A percentile compares a stretch with the other conserved stretches of the same genome.
These are phyloP conservation scores for Cladosporium sp. DNA, from an alignment of 2,329 filamentous ascomycete species.

Conservation along the genomic window DNA sequence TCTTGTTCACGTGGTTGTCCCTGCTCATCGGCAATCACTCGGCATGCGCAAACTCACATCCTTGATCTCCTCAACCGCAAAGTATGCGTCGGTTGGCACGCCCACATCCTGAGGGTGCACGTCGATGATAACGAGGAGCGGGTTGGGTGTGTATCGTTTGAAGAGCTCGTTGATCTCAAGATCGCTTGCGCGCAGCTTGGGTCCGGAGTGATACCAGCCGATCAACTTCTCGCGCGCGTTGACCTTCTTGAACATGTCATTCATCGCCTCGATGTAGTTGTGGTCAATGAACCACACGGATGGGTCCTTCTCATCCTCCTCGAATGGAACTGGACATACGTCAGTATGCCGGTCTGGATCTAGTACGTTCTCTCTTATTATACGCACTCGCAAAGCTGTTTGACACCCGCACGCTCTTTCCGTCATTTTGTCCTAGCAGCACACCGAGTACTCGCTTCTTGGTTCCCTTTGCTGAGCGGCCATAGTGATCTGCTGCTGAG, in stretches of 20 bases:
- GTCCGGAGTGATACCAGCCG: conserved; percentile 98
- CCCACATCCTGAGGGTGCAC: conserved; percentile 97
- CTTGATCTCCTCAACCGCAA: conserved; percentile 98
- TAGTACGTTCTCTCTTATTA: conserved; percentile 9
- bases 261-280: conserved; percentile 99
- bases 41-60: conserved; percentile 56
- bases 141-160: conserved; percentile 97
- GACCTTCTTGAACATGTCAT: conserved; percentile 99
- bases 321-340: conserved; percentile 72
- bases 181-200: conserved; percentile 93
- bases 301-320: conserved; percentile 97
- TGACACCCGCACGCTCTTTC: conserved; percentile 91
- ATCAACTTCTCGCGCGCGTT: conserved; percentile 98
- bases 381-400: conserved; percentile 93
- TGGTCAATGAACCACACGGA: conserved; percentile 99
- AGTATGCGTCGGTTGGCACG: conserved; percentile 97
- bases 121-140: conserved; percentile 94
- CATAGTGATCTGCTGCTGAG: conserved; percentile 97
- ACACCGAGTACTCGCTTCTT: conserved; percentile 90
- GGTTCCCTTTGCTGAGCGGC: conserved; percentile 84
- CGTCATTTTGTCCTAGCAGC: conserved; percentile 89
- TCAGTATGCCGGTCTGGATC: conserved; percentile 1
- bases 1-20: not conserved
- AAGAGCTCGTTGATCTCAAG: conserved; percentile 99
- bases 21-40: not conserved